A percentile compares a stretch with the other conserved stretches of the same genome.
Conservation (phyloP, 1,284 basidiomycete genomes). For the Ceratobasidium sp. region DNA sequence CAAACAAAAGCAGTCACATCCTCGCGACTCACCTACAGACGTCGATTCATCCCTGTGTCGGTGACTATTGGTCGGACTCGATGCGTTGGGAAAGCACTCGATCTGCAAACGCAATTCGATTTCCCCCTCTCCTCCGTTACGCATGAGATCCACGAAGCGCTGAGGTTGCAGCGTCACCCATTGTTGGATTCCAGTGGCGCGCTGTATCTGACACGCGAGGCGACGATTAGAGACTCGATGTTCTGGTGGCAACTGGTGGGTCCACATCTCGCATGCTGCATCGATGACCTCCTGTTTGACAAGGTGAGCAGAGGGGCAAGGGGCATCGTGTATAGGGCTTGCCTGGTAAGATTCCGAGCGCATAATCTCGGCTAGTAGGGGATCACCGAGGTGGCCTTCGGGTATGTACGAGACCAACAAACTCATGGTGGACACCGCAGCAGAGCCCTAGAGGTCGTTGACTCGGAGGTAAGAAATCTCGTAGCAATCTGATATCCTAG, state of each 20-base stretch:
- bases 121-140: background rate
- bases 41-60: background rate
- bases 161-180: constrained; percentile 22
- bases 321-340: background rate
- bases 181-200: background rate
- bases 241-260: constrained; percentile 15
- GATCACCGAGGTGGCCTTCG: background rate
- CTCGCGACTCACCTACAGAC: constrained; percentile 10
- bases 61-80: background rate
- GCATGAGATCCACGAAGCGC: constrained; percentile 14
- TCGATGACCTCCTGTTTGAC: constrained; percentile 21
- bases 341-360: constrained; percentile 33
- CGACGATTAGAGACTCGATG: background rate
- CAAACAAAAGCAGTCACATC: too few species aligned
- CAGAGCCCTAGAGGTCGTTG: background rate
- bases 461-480: background rate
- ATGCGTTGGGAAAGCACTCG: background rate
- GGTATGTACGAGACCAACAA: constrained; percentile 25
- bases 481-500: background rate
- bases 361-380: background rate
- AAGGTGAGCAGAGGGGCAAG: background rate
- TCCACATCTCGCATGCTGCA: constrained; percentile 14
- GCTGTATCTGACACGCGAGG: constrained; percentile 14
- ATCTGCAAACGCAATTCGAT: constrained; percentile 28
- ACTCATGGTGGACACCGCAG: background rate